Evolutionary conservation across 2,329 filamentous ascomycete species (phyloP).

Genomic region (Cladosporium halotolerans): DNA sequence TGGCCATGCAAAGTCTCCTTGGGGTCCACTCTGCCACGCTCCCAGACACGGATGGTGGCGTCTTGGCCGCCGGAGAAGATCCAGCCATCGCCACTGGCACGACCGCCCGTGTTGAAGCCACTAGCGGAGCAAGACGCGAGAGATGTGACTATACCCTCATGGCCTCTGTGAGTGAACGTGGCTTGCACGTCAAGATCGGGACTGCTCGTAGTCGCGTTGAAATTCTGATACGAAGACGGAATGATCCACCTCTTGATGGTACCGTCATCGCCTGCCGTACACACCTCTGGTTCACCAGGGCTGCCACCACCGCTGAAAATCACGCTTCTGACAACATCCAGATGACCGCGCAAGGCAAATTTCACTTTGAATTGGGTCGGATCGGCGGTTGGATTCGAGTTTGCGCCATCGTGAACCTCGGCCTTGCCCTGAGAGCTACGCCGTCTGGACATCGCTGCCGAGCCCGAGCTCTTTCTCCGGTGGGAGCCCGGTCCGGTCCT

Average conservation of each 20-base stretch:
- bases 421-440: slow-evolving; percentile 49
- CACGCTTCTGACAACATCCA: slow-evolving; percentile 88
- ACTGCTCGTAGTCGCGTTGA: slow-evolving; percentile 51
- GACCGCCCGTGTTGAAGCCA: slow-evolving; percentile 82
- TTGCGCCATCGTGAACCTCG: slow-evolving; percentile 51
- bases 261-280: slow-evolving; percentile 90
- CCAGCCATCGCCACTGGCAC: slow-evolving; percentile 89
- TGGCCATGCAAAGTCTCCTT: slow-evolving; percentile 93
- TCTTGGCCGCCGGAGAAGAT: slow-evolving; percentile 97
- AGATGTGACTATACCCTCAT: slow-evolving; percentile 82
- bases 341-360: slow-evolving; percentile 84
- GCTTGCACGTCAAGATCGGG: slow-evolving; percentile 80
- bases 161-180: slow-evolving; percentile 92
- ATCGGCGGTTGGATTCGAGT: slow-evolving; percentile 52
- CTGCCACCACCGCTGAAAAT: slow-evolving; percentile 97
- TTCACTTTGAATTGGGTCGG: slow-evolving; percentile 80
- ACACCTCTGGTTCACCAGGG: slow-evolving; percentile 92
- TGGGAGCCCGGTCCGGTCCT: slow-evolving; percentile 60
- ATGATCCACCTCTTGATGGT: slow-evolving; percentile 97
- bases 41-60: slow-evolving; percentile 88
- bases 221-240: slow-evolving; percentile 67
- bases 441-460: slow-evolving; percentile 55
- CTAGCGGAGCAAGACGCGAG: slow-evolving; percentile 81
- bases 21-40: slow-evolving; percentile 85
- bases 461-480: slow-evolving; percentile 69